Conservation (phyloP, 768 basidiomycete species). For the Postia placenta region DNA sequence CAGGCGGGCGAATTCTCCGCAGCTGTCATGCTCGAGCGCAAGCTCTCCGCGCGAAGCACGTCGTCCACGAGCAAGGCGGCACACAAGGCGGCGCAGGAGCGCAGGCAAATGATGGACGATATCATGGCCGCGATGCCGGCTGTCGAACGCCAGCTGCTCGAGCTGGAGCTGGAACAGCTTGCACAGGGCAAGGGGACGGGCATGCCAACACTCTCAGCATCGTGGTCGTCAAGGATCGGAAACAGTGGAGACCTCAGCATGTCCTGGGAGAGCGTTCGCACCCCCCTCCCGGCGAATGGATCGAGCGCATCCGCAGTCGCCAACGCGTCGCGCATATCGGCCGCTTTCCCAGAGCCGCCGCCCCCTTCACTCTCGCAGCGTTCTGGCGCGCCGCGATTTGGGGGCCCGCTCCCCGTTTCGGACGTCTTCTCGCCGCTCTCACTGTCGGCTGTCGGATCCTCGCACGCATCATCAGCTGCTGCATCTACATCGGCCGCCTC, state of each 20-base stretch:
- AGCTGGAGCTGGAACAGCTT: constrained; percentile 45
- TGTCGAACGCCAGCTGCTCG: constrained; percentile 58
- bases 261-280: constrained; percentile 54
- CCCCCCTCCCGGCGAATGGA: constrained; percentile 17
- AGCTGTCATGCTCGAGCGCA: constrained; percentile 72
- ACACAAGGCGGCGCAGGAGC: constrained; percentile 38
- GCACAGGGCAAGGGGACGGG: constrained; percentile 13
- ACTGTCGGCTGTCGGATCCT: background rate
- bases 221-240: constrained; percentile 6
- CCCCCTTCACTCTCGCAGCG: constrained; percentile 23
- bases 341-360: constrained; percentile 21
- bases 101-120: constrained; percentile 66
- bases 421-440: constrained; percentile 11
- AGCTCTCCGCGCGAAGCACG: constrained; percentile 35
- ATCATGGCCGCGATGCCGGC: constrained; percentile 57
- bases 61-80: constrained; percentile 20
- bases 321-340: constrained; percentile 18
- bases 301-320: background rate
- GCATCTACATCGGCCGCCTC: background rate
- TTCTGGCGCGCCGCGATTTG: constrained; percentile 32
- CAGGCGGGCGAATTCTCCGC: constrained; percentile 63
- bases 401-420: constrained; percentile 20
- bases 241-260: constrained; percentile 37
- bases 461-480: background rate
- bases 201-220: constrained; percentile 4